Evolutionary conservation across 2,329 filamentous ascomycete species (phyloP).

Genomic region (Fusarium scirpi): DNA sequence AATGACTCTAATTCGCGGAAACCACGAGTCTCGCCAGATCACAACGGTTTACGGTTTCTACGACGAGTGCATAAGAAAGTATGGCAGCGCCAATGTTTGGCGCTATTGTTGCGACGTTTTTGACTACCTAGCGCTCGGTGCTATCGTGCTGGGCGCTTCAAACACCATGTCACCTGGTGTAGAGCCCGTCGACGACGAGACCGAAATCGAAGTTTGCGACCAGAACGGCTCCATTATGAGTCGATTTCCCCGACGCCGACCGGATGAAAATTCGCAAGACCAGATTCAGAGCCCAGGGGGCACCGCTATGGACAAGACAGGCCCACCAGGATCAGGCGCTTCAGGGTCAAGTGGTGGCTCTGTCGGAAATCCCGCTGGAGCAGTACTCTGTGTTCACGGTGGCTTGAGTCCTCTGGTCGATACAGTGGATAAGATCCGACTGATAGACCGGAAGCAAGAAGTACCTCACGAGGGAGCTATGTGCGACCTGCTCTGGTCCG

Average conservation of each 20-base stretch:
- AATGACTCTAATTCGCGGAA: constrained; percentile 94
- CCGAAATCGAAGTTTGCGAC: constrained; percentile 94
- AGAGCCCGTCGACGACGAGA: constrained; percentile 73
- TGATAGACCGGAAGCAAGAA: constrained; percentile 96
- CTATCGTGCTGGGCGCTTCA: constrained; percentile 89
- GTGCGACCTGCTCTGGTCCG: constrained; percentile 98
- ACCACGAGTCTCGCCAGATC: constrained; percentile 96
- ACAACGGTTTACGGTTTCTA: constrained; percentile 99
- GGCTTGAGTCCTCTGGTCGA: constrained; percentile 92
- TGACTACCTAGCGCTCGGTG: constrained; percentile 92
- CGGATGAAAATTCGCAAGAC: constrained; percentile 43
- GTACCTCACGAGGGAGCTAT: constrained; percentile 98
- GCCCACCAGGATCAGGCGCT: constrained; percentile 83
- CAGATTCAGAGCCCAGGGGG: constrained; percentile 47
- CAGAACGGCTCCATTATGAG: constrained; percentile 83
- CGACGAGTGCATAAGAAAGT: constrained; percentile 95
- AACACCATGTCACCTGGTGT: constrained; percentile 66
- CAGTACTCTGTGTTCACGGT: constrained; percentile 95
- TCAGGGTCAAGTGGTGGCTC: constrained; percentile 74
- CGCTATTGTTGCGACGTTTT: constrained; percentile 98
- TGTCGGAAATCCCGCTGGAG: constrained; percentile 78
- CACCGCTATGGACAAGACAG: constrained; percentile 59
- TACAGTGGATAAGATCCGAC: constrained; percentile 92
- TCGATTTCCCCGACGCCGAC: constrained; percentile 70
- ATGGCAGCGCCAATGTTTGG: constrained; percentile 97